These are phyloP conservation scores for Colletotrichum sansevieriae DNA, from an alignment of 2,329 filamentous ascomycete genomes.

Conservation along the genomic window DNA sequence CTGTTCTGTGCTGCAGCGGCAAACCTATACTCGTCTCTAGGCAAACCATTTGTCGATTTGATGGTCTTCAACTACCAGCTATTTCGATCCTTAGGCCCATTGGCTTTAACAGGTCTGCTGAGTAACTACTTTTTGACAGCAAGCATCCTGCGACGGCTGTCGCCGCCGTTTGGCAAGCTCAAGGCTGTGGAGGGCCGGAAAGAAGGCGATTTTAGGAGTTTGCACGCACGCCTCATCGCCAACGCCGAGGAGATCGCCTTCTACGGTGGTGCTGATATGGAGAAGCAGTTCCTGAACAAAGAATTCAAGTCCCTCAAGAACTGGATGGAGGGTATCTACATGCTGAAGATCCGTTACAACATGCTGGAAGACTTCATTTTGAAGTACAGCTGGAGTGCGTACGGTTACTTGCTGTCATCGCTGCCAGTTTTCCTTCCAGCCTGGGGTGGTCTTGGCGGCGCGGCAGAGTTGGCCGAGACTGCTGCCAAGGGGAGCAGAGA, in stretches of 20 bases:
- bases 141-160: slow-evolving; percentile 87
- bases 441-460: slow-evolving; percentile 87
- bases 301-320: slow-evolving; percentile 93
- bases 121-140: slow-evolving; percentile 96
- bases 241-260: slow-evolving; percentile 99
- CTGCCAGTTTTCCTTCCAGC: slow-evolving; percentile 94
- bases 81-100: slow-evolving; percentile 88
- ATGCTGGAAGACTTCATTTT: slow-evolving; percentile 98
- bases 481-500: slow-evolving; percentile 72
- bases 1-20: slow-evolving; percentile 94
- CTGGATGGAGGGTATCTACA: slow-evolving; percentile 99
- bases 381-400: slow-evolving; percentile 99
- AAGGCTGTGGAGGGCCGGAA: slow-evolving; percentile 96
- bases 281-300: slow-evolving; percentile 90
- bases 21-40: slow-evolving; percentile 92
- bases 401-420: slow-evolving; percentile 93
- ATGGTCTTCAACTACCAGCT: slow-evolving; percentile 99
- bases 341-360: slow-evolving; percentile 97
- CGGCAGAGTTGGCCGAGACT: slow-evolving; percentile 72
- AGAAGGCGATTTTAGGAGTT: slow-evolving; percentile 92
- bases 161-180: slow-evolving; percentile 95
- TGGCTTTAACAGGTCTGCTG: slow-evolving; percentile 87
- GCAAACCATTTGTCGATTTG: slow-evolving; percentile 97
- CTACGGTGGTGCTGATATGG: slow-evolving; percentile 95
- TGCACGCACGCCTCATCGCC: slow-evolving; percentile 92